Percentiles rank a stretch among this genome's conserved stretches.
Evolutionary conservation across 192 early-diverging fungal species (phyloP).

Genomic region (Coemansia sp.): DNA sequence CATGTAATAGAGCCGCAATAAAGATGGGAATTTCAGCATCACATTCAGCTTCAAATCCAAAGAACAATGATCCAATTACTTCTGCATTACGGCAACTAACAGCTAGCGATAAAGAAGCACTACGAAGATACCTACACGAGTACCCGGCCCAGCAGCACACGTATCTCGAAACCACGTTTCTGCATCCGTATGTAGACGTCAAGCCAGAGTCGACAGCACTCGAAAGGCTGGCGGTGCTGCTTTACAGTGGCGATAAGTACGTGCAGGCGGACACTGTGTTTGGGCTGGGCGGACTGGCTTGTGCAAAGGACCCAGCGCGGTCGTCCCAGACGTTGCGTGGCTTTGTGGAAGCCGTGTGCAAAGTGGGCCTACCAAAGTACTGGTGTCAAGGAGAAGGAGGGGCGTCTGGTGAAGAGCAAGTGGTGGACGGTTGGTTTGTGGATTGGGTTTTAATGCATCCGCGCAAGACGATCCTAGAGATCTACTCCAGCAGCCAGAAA

Average conservation of each 20-base stretch:
- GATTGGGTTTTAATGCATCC: constrained; percentile 14
- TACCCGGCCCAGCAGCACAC: background rate
- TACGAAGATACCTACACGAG: constrained; percentile 2
- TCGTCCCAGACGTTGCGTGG: background rate
- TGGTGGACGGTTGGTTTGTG: constrained; percentile 9
- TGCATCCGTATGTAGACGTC: constrained; percentile 14
- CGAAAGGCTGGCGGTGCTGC: constrained; percentile 7
- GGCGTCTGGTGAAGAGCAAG: background rate
- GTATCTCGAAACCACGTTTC: constrained; percentile 1
- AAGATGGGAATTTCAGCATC: background rate
- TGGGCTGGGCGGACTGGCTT: background rate
- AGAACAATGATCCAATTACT: background rate
- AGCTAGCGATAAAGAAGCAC: constrained; percentile 1
- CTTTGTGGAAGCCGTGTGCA: constrained; percentile 15
- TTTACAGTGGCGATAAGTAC: constrained; percentile 13
- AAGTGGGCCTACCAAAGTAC: constrained; percentile 9
- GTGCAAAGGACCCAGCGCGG: background rate
- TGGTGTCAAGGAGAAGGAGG: constrained; percentile 4
- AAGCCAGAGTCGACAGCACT: background rate
- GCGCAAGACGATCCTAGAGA: background rate
- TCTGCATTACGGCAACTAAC: background rate
- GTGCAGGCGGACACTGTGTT: constrained; percentile 10
- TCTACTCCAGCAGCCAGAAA: background rate
- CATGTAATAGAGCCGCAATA: too few species aligned
- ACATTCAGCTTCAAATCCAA: background rate